Base-by-base conservation (phyloP, 306 rosid species). In the Trichosanthes cucumerina region DNA sequence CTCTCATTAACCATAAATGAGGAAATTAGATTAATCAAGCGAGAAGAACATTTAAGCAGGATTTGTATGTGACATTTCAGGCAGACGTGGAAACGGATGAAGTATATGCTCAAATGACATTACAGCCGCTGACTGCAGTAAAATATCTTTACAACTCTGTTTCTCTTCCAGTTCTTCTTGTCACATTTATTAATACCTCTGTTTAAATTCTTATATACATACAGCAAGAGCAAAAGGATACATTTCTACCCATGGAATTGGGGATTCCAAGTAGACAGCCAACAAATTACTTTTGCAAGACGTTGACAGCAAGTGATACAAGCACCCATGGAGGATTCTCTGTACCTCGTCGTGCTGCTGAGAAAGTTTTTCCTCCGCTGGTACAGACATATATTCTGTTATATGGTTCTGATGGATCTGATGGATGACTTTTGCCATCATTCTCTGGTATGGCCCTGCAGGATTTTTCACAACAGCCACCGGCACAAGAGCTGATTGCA, bases 281-380 rank as follows among this genome's bases (percentile, higher is more conserved):
- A 28, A 82, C 97, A 0, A 92, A 92, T 82, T 92, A 92, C 80
- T 92, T 92, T 82, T 92, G 97, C 94, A 92, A 92, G 90, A 92
- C 94, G 70, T 80, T 92, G 85, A 92, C 97, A 3, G 97, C 97
- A 0, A 92, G 97, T 78, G 97, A 92, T 83, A 92, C 97, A 19
- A 92, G 97, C 80, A 92, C 97, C 33, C 97, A 92, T 81, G 97
- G 97, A 83, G 97, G 97, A 56, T 92, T 92, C 82, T 92, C 97
- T 65, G 97, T 92, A 84, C 97, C 97, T 79, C 97, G 97, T 73
- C 97, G 97, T 75, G 97, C 97, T 3, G 97, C 97, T 6, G 97
- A 92, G 85, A 92, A 92, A 92, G 97, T 92, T 81, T 92, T 92
- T 60, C 95, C 95, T 81, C 97, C 95, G 1, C 84, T 92, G 89